Percentiles rank a stretch among this genome's conserved stretches.
Conservation (phyloP, 2,329 filamentous ascomycete genomes). For the Raffaelea arxii region DNA sequence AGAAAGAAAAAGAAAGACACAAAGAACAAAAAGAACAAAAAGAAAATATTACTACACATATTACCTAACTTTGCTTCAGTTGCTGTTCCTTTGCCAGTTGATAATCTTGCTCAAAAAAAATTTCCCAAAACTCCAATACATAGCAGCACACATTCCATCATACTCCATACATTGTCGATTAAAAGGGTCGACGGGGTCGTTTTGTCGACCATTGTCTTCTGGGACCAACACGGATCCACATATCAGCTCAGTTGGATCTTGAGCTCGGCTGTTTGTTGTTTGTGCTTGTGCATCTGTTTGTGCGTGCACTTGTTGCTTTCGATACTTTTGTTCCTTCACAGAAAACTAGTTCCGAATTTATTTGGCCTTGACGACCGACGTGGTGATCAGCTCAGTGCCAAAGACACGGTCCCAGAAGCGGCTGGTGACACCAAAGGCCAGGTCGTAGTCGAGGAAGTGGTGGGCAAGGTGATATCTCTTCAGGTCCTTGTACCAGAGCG, state of each 20-base stretch:
- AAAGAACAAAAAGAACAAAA: background rate
- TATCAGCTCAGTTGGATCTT: too few species aligned
- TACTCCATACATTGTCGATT: too few species aligned
- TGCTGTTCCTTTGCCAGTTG: background rate
- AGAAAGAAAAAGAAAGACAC: background rate
- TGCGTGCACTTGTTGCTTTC: too few species aligned
- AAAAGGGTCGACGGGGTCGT: too few species aligned
- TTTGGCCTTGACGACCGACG: slow-evolving; percentile 24
- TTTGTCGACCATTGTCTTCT: background rate
- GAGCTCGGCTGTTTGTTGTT: too few species aligned
- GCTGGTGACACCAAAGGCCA: slow-evolving; percentile 93
- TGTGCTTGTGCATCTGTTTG: background rate
- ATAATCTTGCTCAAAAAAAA: slow-evolving; percentile 1
- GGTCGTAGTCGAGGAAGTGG: slow-evolving; percentile 96
- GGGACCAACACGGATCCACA: too few species aligned
- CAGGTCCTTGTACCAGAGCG: slow-evolving; percentile 77
- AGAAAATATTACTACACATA: background rate
- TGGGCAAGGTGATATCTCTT: slow-evolving; percentile 98
- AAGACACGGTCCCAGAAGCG: slow-evolving; percentile 93
- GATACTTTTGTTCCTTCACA: too few species aligned
- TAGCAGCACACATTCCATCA: too few species aligned
- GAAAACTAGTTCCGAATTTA: slow-evolving; percentile 10
- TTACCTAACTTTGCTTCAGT: background rate
- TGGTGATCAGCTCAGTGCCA: slow-evolving; percentile 63
- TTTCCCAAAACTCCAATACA: background rate